Conservation (phyloP, 1,284 basidiomycete species). For the Cystobasidiaceae sp. region DNA sequence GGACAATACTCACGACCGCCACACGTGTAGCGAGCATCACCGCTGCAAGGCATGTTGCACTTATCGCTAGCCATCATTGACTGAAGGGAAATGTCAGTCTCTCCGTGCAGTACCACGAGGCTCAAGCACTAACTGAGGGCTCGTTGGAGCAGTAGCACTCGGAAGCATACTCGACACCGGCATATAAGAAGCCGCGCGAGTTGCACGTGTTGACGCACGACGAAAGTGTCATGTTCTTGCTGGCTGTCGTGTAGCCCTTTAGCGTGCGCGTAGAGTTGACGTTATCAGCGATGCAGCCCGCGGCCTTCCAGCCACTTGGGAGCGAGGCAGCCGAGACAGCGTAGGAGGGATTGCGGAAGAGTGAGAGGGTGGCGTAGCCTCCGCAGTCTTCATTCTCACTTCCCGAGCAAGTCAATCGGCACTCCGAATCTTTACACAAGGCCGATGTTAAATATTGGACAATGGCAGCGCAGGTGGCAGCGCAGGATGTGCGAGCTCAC, state of each 20-base stretch:
- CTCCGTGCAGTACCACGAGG: background rate
- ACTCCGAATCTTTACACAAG: background rate
- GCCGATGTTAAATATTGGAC: background rate
- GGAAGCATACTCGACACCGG: slow-evolving; percentile 32
- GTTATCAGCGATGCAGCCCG: slow-evolving; percentile 28
- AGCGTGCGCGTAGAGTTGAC: slow-evolving; percentile 28
- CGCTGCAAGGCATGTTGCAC: slow-evolving; percentile 21
- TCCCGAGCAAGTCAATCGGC: background rate
- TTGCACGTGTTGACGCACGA: slow-evolving; percentile 36
- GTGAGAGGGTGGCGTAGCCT: slow-evolving; percentile 7
- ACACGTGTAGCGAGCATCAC: slow-evolving; percentile 22
- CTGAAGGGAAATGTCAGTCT: background rate
- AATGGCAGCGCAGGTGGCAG: too few relatives aligned
- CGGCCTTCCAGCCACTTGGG: slow-evolving; percentile 35
- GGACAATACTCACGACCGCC: slow-evolving; percentile 6
- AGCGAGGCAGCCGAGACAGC: background rate
- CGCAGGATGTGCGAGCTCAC: background rate
- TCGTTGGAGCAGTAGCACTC: slow-evolving; percentile 15
- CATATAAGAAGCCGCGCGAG: slow-evolving; percentile 15
- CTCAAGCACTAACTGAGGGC: background rate
- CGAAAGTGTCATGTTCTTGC: slow-evolving; percentile 35
- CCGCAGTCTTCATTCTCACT: slow-evolving; percentile 28
- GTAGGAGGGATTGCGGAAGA: slow-evolving; percentile 16
- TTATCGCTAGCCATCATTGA: background rate
- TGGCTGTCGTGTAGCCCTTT: slow-evolving; percentile 30